Evolutionary conservation across 805 yeast genomes (phyloP).

Genomic region (Metschnikowia corniflorae): DNA sequence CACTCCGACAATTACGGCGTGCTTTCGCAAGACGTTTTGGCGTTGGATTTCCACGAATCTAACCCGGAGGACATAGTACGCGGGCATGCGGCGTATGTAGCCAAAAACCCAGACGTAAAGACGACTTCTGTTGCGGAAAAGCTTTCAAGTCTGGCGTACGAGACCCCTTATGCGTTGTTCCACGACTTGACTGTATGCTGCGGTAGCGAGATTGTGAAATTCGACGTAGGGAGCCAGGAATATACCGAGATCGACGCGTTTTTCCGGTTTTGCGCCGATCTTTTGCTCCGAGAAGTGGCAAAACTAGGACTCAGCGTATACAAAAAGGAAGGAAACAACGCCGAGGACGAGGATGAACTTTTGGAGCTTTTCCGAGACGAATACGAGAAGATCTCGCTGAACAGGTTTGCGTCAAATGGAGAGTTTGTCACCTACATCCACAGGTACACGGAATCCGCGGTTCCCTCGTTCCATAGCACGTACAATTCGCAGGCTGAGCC

Average conservation of each 20-base stretch:
- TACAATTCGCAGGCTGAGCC: slow-evolving; percentile 27
- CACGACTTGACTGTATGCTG: slow-evolving; percentile 66
- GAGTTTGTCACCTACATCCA: slow-evolving; percentile 49
- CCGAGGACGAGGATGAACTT: slow-evolving; percentile 16
- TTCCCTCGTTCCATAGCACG: slow-evolving; percentile 22
- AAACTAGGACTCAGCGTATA: slow-evolving; percentile 33
- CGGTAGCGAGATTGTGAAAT: slow-evolving; percentile 43
- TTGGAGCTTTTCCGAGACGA: slow-evolving; percentile 49
- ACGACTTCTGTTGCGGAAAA: slow-evolving; percentile 43
- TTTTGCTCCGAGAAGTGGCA: slow-evolving; percentile 59
- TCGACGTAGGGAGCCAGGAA: slow-evolving; percentile 45
- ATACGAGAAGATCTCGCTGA: slow-evolving; percentile 55
- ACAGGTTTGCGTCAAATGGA: slow-evolving; percentile 50
- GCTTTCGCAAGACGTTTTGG: slow-evolving; percentile 28
- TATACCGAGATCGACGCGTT: slow-evolving; percentile 59
- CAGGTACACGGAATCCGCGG: slow-evolving; percentile 30
- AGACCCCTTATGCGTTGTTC: slow-evolving; percentile 50
- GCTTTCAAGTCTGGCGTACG: slow-evolving; percentile 38
- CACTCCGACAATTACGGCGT: slow-evolving; percentile 11
- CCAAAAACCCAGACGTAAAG: slow-evolving; percentile 23
- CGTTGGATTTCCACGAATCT: slow-evolving; percentile 44
- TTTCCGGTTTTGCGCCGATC: slow-evolving; percentile 58
- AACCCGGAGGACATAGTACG: slow-evolving; percentile 41
- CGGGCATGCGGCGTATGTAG: slow-evolving; percentile 37
- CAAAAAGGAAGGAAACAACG: slow-evolving; percentile 9